Evolutionary conservation across 176 grass and related monocot species (phyloP), one percentile per base, ranked within the genome.

Genomic region (Ampelocalamus luodianensis): DNA sequence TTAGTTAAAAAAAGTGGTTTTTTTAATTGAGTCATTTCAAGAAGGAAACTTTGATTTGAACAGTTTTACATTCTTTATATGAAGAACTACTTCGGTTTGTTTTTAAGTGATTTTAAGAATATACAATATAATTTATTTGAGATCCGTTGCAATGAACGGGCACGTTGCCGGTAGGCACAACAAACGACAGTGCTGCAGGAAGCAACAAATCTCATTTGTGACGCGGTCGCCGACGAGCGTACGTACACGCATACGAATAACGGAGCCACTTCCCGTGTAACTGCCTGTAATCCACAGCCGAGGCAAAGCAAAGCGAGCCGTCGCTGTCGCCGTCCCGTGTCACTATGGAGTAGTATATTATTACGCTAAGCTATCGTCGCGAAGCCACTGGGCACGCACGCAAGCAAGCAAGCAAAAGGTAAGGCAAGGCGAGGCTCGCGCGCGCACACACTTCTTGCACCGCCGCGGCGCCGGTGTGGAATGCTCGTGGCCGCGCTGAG

Each of bases 321-420:
- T 77, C 83, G 83, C 74, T 48, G 46, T 78, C 71, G 87, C 54
- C 62, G 24, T 14, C 29, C 39, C 65, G 78, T 38, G 85, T 48
- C 20, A 11, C 8, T 14, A 22, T 26, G 67, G 65, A 37, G 64
- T 45, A 50, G 48, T 81, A 78, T 86, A 81, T 76, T 86, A 81
- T 76, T 77, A 78, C 73, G 58, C 36, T 50, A 84, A 43, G 78
- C 32, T 46, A 43, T 4, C 12, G 8, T 16, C 45, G 22, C 78
- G 5, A 78, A 38, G 62, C 44, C 74, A 71, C 59, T 16, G 20
- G 24, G 13, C 22, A 5, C 34, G 9, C 62, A 48, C 51, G 54
- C 68, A 7, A 3, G 43, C 56, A 6, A 40, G 14, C 23, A 15
- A 60, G 32, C 32, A 34, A 34, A 34, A 34, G 32, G 32, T 34